Conservation (phyloP, 2,329 filamentous ascomycete genomes). For the Fusarium sp. region DNA sequence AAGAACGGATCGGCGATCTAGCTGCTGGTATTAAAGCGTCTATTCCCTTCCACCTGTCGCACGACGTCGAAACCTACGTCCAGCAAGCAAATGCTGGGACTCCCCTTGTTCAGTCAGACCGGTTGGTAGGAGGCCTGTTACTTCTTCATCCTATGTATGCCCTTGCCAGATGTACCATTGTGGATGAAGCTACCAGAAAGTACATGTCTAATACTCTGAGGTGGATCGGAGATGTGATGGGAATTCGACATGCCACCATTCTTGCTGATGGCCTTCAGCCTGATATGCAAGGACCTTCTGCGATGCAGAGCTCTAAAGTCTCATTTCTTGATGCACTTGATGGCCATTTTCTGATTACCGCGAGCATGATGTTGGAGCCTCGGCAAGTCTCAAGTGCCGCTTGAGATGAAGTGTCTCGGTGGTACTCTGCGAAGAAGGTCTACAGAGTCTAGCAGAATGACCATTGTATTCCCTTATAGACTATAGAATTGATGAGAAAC, state of each 20-base stretch:
- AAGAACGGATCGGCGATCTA: not conserved
- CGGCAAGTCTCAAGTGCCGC: not conserved
- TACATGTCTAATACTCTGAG: not conserved
- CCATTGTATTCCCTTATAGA: not conserved
- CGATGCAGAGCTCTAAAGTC: slow-evolving; percentile 1
- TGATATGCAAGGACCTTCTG: not conserved
- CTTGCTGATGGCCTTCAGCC: not conserved
- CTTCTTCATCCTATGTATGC: slow-evolving; percentile 12
- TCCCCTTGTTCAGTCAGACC: not conserved
- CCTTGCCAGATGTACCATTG: slow-evolving; percentile 1
- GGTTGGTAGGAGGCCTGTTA: not conserved
- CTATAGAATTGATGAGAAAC: slow-evolving; percentile 6
- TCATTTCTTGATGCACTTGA: slow-evolving; percentile 15
- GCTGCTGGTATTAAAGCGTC: not conserved
- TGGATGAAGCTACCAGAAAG: not conserved
- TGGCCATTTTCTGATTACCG: slow-evolving; percentile 16
- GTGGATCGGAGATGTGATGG: slow-evolving; percentile 11
- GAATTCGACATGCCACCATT: slow-evolving; percentile 6
- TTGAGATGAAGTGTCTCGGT: not conserved
- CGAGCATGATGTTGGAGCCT: slow-evolving; percentile 18
- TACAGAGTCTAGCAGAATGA: not conserved
- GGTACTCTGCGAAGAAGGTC: fast-evolving
- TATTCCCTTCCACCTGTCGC: slow-evolving; percentile 8
- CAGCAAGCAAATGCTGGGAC: not conserved
- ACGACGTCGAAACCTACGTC: not conserved